phyloP scores from a whole-genome alignment of 495 filamentous ascomycete genomes.

The Delitschia confertaspora region DNA sequence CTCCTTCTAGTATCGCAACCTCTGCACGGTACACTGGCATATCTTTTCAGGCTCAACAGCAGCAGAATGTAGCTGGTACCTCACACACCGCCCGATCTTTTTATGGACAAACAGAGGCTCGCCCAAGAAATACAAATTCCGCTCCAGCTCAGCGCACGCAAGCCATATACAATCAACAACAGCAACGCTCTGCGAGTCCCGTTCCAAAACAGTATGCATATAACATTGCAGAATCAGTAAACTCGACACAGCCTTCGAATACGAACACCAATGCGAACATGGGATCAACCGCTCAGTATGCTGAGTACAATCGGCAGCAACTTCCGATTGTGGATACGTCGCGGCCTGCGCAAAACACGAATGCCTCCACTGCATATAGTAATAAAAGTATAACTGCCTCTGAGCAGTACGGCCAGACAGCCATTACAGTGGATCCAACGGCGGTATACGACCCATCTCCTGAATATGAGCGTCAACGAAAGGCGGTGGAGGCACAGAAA shows the following conservation, averaged over 20 bases:
- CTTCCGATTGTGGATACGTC: constrained; percentile 10
- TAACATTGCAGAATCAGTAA: constrained; percentile 3
- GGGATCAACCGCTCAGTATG: constrained; percentile 12
- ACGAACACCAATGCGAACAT: not conserved
- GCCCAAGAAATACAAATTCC: constrained; percentile 14
- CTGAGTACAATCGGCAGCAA: constrained; percentile 10
- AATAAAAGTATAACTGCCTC: constrained; percentile 1
- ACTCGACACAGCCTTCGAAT: no score
- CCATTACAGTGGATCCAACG: constrained; percentile 36
- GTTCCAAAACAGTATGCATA: constrained; percentile 7
- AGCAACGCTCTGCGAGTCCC: constrained; percentile 13
- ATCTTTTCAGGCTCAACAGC: constrained; percentile 4
- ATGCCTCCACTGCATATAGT: constrained; percentile 4
- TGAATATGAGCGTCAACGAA: constrained; percentile 31
- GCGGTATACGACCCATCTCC: constrained; percentile 38
- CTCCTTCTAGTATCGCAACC: constrained; percentile 9
- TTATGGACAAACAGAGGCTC: constrained; percentile 15
- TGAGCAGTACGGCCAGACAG: constrained; percentile 17
- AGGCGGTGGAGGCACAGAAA: constrained; percentile 10
- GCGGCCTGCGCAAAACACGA: not conserved
- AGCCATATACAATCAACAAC: constrained; percentile 18
- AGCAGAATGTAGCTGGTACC: constrained; percentile 1
- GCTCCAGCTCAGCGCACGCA: constrained; percentile 13
- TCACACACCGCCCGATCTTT: not conserved
- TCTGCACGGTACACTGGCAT: constrained; percentile 11